Conservation (phyloP, 2,329 filamentous ascomycete genomes). For the Alternaria infectoria region DNA sequence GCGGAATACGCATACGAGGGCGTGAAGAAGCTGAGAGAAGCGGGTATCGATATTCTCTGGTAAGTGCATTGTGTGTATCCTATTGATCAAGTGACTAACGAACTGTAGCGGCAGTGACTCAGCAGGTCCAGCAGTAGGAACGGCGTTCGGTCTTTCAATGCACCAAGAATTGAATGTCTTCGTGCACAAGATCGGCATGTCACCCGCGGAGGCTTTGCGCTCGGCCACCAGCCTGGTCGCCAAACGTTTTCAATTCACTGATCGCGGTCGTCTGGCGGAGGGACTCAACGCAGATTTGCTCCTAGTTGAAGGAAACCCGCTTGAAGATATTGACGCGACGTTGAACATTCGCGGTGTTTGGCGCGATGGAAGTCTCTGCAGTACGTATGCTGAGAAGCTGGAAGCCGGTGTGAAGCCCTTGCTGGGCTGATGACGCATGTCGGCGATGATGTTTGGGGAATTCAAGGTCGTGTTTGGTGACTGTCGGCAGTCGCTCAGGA, state of each 20-base stretch:
- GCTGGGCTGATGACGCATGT: neutral
- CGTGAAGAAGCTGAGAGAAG: slow-evolving; percentile 48
- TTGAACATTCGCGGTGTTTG: slow-evolving; percentile 53
- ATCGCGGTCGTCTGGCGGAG: slow-evolving; percentile 50
- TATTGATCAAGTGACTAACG: slow-evolving; percentile 5
- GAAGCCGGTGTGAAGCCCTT: neutral
- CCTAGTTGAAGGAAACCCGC: slow-evolving; percentile 53
- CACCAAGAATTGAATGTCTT: slow-evolving; percentile 54
- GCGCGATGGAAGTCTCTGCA: slow-evolving; percentile 48
- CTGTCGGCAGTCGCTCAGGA: neutral
- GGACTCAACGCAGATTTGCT: slow-evolving; percentile 53
- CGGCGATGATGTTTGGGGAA: neutral
- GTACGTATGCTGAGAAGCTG: slow-evolving; percentile 28
- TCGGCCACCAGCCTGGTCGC: slow-evolving; percentile 52
- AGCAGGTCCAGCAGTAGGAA: slow-evolving; percentile 52
- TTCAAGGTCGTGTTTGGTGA: too few species aligned
- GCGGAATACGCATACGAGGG: slow-evolving; percentile 52
- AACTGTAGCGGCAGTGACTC: slow-evolving; percentile 50
- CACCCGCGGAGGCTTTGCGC: slow-evolving; percentile 50
- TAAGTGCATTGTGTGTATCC: slow-evolving; percentile 15
- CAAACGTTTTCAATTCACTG: slow-evolving; percentile 49
- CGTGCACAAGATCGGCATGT: slow-evolving; percentile 52
- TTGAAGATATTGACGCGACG: slow-evolving; percentile 50
- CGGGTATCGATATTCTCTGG: slow-evolving; percentile 52
- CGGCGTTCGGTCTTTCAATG: slow-evolving; percentile 51